Base-by-base conservation (phyloP, 1,284 basidiomycete species). In the Fomitopsis pinicola region DNA sequence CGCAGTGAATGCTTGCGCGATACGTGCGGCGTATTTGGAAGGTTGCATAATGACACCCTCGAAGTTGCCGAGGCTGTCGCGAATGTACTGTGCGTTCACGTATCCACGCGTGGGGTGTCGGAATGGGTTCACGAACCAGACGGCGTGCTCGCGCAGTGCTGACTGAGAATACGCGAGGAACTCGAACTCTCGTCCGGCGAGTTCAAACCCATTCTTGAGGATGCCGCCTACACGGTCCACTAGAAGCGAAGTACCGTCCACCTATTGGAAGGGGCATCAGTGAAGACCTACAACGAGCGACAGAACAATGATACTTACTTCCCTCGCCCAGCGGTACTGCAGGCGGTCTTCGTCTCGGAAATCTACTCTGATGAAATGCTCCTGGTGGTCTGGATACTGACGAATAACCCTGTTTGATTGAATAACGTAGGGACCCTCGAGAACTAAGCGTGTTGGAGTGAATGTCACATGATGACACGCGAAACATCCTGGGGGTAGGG, bases 1-100 rank as follows among this genome's bases (percentile, higher is more conserved):
- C 1, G 88, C 87, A 0, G 89, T 91, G 68, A 94, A 94, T 0
- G 91, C 90, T 73, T 93, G 92, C 7, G 89, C 88, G 66, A 94
- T 77, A 36, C 92, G 82, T 15, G 92, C 92, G 10, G 90, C 91
- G 69, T 86, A 92, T 69, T 89, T 89, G 1, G 91, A 90, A 6
- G 91, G 91, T 40, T 77, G 79, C 54, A 70, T 74, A 50, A 88
- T 78, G 22, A 90, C 79, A 3, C 74, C 70, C 0, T 76, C 77
- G 69, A 93, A 92, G 67, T 89, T 78, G 14, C 91, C 91, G 17
- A 92, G 77, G 17, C 77, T 75, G 28, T 76, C 67, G 28, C 91
- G 80, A 59, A 94, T 91, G 17, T 63, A 74, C 38, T 82, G 75
- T 0, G 87, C 81, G 26, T 78, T 80, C 28, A 91, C 75, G 42